Conservation (phyloP, 495 filamentous ascomycete species). For the Neurospora sp. region DNA sequence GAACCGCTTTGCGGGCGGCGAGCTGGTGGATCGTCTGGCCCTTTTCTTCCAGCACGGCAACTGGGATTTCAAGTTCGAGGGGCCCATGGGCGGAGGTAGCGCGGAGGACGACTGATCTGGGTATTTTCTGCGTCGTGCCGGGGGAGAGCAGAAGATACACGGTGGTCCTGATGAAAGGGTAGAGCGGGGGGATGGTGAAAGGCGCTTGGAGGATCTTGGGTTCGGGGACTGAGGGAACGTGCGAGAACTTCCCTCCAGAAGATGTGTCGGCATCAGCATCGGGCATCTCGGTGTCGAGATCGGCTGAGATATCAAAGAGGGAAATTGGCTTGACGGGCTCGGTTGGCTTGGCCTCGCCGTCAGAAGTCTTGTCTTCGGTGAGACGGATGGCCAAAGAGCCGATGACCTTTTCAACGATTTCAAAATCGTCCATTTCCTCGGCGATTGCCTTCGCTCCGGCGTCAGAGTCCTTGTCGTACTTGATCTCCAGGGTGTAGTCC, state of each 20-base stretch:
- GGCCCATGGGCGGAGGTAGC: conserved; percentile 45
- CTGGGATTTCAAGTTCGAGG: conserved; percentile 50
- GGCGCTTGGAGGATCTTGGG: conserved; percentile 56
- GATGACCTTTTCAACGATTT: conserved; percentile 44
- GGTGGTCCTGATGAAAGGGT: conserved; percentile 49
- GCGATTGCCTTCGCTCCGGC: background rate
- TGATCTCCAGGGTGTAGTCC: conserved; percentile 50
- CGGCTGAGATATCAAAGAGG: conserved; percentile 41
- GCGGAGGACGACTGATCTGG: conserved; percentile 45
- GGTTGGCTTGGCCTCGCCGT: background rate
- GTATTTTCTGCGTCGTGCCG: conserved; percentile 30
- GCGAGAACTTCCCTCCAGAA: conserved; percentile 27
- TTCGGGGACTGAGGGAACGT: conserved; percentile 37
- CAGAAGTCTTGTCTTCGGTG: conserved; percentile 3
- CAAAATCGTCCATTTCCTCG: conserved; percentile 34
- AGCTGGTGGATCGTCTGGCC: conserved; percentile 58
- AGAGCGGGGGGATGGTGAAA: conserved; percentile 49
- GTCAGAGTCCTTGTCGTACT: conserved; percentile 34
- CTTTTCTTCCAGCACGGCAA: conserved; percentile 35
- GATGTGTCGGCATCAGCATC: conserved; percentile 16
- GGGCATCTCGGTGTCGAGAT: conserved; percentile 27
- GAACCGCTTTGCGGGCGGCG: conserved; percentile 54
- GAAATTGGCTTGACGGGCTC: conserved; percentile 38
- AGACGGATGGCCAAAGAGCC: conserved; percentile 28
- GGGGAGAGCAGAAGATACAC: conserved; percentile 54